phyloP scores from a whole-genome alignment of 257 asterid genomes.

The Striga asiatica region DNA sequence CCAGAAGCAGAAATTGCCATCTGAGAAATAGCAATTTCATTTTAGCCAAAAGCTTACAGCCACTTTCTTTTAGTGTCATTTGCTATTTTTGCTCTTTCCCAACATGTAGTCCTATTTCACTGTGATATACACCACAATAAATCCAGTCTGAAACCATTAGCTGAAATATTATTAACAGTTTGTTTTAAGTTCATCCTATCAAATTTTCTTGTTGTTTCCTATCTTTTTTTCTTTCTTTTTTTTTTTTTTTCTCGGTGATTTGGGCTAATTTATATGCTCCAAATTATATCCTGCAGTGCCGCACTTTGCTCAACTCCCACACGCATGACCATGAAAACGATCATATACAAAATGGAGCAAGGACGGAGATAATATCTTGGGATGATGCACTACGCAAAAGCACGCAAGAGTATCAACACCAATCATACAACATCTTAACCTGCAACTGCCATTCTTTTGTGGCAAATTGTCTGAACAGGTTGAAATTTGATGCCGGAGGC shows the following conservation, averaged over 20 bases:
- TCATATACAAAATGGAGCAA: conserved; percentile 16
- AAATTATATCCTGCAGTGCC: conserved; percentile 41
- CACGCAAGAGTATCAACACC: conserved; percentile 83
- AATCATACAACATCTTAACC: conserved; percentile 73
- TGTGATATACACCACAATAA: too few relatives aligned
- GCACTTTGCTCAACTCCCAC: conserved; percentile 28
- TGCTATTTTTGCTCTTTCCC: neutral
- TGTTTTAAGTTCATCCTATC: neutral
- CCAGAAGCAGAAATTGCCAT: neutral
- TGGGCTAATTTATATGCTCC: neutral
- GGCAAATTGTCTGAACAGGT: conserved; percentile 72
- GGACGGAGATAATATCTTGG: conserved; percentile 40
- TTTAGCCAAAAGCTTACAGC: neutral
- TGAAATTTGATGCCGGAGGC: conserved; percentile 48
- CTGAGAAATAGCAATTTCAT: neutral
- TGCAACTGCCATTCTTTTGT: conserved; percentile 97
- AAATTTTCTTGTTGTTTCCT: too few relatives aligned
- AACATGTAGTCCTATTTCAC: neutral
- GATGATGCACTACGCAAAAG: conserved; percentile 66
- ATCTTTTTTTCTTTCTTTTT: too few relatives aligned
- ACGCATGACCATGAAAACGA: conserved; percentile 21
- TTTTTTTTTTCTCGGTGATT: neutral
- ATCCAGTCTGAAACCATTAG: neutral
- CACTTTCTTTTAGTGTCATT: neutral
- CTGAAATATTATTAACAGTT: neutral